A percentile compares a stretch with the other conserved stretches of the same genome.
Evolutionary conservation across 1,284 basidiomycete species (phyloP).

Genomic region (Fomitopsis betulina): DNA sequence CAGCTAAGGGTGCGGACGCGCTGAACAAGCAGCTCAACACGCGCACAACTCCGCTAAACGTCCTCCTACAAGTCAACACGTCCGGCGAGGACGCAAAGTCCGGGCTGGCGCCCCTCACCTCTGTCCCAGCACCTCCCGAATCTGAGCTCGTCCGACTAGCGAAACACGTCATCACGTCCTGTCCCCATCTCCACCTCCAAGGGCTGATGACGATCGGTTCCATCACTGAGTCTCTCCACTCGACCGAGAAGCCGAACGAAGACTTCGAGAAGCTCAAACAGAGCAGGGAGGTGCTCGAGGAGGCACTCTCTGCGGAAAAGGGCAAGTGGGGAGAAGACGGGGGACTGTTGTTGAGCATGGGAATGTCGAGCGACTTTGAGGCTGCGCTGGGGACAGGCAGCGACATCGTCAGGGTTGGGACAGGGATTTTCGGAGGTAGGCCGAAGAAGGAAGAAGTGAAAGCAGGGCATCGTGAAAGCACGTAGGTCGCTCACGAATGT

Average conservation of each 20-base stretch:
- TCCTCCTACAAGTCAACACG: constrained; percentile 94
- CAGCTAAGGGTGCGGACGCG: constrained; percentile 77
- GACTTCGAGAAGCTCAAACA: constrained; percentile 77
- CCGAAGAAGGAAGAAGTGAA: constrained; percentile 39
- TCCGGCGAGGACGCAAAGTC: constrained; percentile 90
- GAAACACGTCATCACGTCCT: constrained; percentile 64
- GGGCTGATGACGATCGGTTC: constrained; percentile 98
- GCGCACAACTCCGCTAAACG: constrained; percentile 53
- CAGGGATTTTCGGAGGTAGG: constrained; percentile 83
- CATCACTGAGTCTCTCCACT: constrained; percentile 62
- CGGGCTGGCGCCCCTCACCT: constrained; percentile 64
- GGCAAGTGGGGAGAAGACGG: constrained; percentile 50
- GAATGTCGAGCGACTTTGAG: constrained; percentile 96
- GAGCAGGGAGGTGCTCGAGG: constrained; percentile 57
- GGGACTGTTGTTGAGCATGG: constrained; percentile 86
- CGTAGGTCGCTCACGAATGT: neutral
- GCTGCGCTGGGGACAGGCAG: constrained; percentile 82
- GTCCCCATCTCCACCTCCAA: constrained; percentile 71
- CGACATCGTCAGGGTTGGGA: constrained; percentile 89
- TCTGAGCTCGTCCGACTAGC: constrained; percentile 67
- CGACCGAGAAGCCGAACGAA: constrained; percentile 59
- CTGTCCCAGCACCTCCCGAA: constrained; percentile 16
- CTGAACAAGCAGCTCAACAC: constrained; percentile 75
- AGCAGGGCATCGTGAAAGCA: neutral
- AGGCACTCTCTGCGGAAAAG: constrained; percentile 31